Evolutionary conservation across 768 basidiomycete genomes (phyloP), one percentile per base, ranked within the genome.

Genomic region (Auriscalpium orientale): DNA sequence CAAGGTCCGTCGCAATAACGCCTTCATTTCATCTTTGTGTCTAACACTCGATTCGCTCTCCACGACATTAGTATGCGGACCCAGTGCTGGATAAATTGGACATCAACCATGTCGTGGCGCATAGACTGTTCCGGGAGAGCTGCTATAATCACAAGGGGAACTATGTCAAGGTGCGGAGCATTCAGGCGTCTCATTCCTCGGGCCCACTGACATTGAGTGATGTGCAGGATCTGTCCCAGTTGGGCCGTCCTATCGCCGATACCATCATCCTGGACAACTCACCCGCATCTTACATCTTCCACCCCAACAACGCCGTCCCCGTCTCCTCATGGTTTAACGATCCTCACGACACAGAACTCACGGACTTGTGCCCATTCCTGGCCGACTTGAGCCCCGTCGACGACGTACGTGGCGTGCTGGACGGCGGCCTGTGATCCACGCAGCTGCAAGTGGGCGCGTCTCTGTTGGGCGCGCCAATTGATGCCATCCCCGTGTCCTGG

Each of bases 271-370:
- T 99, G 64, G 97, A 98, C 74, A 99, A 98, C 71, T 98, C 95
- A 28, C 97, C 97, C 15, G 97, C 97, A 12, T 97, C 92, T 12
- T 99, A 98, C 72, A 95, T 98, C 58, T 99, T 99, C 80, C 95
- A 99, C 68, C 94, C 94, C 15, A 95, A 97, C 75, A 98, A 98
- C 68, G 97, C 97, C 40, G 95, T 98, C 5, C 97, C 97, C 12
- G 95, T 99, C 58, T 98, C 95, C 45, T 94, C 91, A 56, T 99
- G 97, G 97, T 99, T 99, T 77, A 98, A 98, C 70, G 94, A 94
- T 72, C 95, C 95, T 10, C 95, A 98, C 65, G 95, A 98, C 68
- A 95, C 95, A 48, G 95, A 98, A 70, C 79, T 99, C 61, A 97
- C 91, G 43, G 95, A 98, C 71, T 76, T 98, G 51, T 85, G 94